Evolutionary conservation across 305 asterid species (phyloP).

Genomic region (Solanum hybrid): DNA sequence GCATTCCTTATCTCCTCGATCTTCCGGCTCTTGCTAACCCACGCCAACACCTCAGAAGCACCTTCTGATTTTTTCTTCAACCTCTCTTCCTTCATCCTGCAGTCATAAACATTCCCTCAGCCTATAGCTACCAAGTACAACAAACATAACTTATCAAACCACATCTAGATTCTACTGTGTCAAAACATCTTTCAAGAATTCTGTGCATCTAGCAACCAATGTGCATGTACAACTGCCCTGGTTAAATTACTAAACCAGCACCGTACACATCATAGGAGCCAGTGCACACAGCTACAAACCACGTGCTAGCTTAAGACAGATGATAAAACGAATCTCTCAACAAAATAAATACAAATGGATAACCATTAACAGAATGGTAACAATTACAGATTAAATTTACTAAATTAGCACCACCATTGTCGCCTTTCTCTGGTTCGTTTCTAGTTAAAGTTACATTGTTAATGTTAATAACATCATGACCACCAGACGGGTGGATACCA

Average conservation of each 20-base stretch:
- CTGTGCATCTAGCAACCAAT: not conserved
- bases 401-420: not conserved
- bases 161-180: not conserved
- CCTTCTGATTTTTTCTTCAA: conserved; percentile 60
- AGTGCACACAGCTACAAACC: not conserved
- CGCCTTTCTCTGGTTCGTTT: not conserved
- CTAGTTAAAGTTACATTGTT: not conserved
- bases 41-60: conserved; percentile 58
- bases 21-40: conserved; percentile 80
- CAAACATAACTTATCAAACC: not conserved
- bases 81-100: conserved; percentile 85
- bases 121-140: not conserved
- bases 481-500: not conserved
- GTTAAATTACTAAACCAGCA: not conserved
- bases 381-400: not conserved
- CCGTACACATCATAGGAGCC: not conserved
- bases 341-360: not conserved
- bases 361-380: not conserved
- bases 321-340: not conserved
- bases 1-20: conserved; percentile 60
- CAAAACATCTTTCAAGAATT: not conserved
- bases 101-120: not conserved
- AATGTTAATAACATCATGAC: not conserved
- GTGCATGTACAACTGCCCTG: not conserved
- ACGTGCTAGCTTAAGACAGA: not conserved